Evolutionary conservation across 331 rosid species (phyloP), one percentile per base, ranked within the genome.

Genomic region (Acacia concinna): DNA sequence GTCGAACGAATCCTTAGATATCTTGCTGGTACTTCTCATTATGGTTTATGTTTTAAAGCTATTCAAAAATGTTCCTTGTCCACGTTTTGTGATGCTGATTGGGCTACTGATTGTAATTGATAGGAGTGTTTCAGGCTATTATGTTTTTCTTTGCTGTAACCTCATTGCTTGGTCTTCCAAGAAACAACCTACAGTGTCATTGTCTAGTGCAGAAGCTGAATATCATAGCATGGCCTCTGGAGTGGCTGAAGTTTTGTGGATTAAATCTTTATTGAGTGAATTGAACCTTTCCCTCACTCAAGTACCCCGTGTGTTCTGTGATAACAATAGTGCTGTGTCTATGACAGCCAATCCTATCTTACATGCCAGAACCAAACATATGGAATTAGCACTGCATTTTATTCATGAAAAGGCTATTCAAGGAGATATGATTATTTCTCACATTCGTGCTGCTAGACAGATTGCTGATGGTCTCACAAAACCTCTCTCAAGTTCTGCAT

Each of bases 21-120:
- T 15, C 18, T 46, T 4, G 51, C n/a, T 0, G 2, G 51, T 0
- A 3, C n/a, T 1, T 0, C 14, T 0, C 0, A 4, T 1, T 1
- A 14, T 46, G 51, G 51, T 46, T 3, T 13, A 0, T 1, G 18
- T 4, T 5, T 46, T 1, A 46, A 46, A 46, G 6, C 51, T 2
- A 0, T 14, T 15, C 5, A 3, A 0, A 15, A 3, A 0, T 3
- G 17, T 13, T 3, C 20, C 21, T 4, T 47, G n/a, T n/a, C n/a
- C n/a, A n/a, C n/a, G n/a, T n/a, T 15, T 17, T 47, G 7, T 17
- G 8, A 47, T 17, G 21, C 21, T 47, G 54, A 47, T 1, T 47
- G 0, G 54, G 21, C 54, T 0, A 4, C 17, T 3, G 8, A 47
- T 5, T 0, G 21, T 4, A 1, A 47, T 47, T 47, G 54, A 47